Evolutionary conservation across 2,329 filamentous ascomycete genomes (phyloP), one percentile per base, ranked within the genome.

Genomic region (Fusarium citri): DNA sequence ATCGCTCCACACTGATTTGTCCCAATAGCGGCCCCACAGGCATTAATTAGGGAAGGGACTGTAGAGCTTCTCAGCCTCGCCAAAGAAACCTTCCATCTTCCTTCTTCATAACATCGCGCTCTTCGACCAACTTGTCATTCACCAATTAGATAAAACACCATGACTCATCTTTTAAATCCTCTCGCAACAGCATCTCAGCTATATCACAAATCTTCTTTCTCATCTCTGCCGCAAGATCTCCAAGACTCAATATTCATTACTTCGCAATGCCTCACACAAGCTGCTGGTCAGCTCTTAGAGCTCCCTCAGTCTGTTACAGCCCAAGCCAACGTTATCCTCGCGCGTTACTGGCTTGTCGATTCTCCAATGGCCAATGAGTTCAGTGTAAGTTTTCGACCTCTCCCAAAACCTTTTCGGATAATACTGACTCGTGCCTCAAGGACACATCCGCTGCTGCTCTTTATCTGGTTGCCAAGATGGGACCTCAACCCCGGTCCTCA

Each of bases 291-390:
- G 53, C 87, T 98, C 20, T 86, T 99, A 5, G 89, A 93, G 49
- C 85, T 98, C 41, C 92, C 94, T 9, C 94, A 97, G 78, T 93
- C 94, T 72, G 89, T 93, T 41, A 93, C 96, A 41, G 92, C 94
- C 7, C 92, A 94, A 76, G 93, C 94, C 5, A 93, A 94, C 76
- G 89, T 98, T 42, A 81, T 96, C 1, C 88, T 97, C 34, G 91
- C 91, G 54, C 88, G 95, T 16, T 96, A 94, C 81, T 97, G 92
- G 91, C 82, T 94, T 25, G 78, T 84, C 26, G 85, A 83, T 76
- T 88, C 79, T 58, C 84, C 81, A 76, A 87, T 87, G 83, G 81
- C 80, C 67, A 82, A 83, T 79, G 89, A 89, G 74, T 92, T 89
- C 59, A 86, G 83, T 73, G 84, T 86, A 77, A 58, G 81, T 66